Percentiles rank a stretch among this genome's conserved stretches.
Conservation (phyloP, 805 yeast species). For the Zygoascus flipseniorum region DNA sequence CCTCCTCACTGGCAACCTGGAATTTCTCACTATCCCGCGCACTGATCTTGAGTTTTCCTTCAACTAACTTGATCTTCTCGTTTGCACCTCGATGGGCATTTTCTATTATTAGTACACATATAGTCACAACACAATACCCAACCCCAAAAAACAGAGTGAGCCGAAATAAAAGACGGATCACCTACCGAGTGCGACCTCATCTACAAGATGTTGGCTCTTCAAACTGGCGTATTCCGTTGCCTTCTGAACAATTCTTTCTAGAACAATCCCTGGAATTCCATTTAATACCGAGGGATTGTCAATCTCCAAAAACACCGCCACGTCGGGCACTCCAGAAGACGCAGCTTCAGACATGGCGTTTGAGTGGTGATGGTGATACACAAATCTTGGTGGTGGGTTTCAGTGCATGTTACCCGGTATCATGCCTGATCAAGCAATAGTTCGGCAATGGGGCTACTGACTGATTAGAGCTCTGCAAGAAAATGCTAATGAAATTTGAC, state of each 20-base stretch:
- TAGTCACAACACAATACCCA: too few species aligned
- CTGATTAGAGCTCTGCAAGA: too few species aligned
- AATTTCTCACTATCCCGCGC: slow-evolving; percentile 20
- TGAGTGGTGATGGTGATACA: neutral
- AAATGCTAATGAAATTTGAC: too few species aligned
- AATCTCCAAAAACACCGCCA: slow-evolving; percentile 14
- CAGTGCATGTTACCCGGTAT: neutral
- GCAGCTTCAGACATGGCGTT: neutral
- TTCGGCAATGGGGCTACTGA: too few species aligned
- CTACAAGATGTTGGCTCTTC: slow-evolving; percentile 19
- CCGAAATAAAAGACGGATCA: neutral
- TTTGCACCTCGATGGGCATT: slow-evolving; percentile 9
- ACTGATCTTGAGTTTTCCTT: slow-evolving; percentile 5
- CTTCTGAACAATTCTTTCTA: slow-evolving; percentile 10
- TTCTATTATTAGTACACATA: slow-evolving; percentile 2
- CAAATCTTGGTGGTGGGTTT: neutral
- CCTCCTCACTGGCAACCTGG: slow-evolving; percentile 32
- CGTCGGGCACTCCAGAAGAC: neutral
- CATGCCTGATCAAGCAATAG: neutral
- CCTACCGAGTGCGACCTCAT: slow-evolving; percentile 17
- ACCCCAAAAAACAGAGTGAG: too few species aligned
- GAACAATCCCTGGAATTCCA: slow-evolving; percentile 12
- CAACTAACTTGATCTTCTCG: slow-evolving; percentile 4
- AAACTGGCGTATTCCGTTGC: slow-evolving; percentile 20
- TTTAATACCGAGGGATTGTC: slow-evolving; percentile 10